These are phyloP conservation scores for Coemansia sp. DNA, from an alignment of 192 early-diverging fungal genomes.

Conservation along the genomic window DNA sequence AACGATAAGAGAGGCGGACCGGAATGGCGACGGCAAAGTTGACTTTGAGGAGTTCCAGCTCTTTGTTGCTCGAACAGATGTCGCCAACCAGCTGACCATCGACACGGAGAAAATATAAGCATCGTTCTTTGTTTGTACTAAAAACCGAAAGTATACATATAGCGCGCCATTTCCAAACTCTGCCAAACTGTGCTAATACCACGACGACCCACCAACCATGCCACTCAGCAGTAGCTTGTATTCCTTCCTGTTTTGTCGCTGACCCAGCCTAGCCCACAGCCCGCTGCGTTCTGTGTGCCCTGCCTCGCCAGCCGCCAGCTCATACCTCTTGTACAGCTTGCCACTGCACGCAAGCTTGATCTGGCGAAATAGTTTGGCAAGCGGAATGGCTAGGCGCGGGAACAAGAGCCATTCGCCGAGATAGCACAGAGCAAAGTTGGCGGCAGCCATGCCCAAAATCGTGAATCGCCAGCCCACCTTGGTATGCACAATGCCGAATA, in stretches of 20 bases:
- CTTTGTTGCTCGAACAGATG: constrained; percentile 94
- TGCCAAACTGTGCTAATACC: constrained; percentile 5
- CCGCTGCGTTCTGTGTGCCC: not conserved
- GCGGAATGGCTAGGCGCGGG: constrained; percentile 25
- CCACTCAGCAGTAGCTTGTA: constrained; percentile 29
- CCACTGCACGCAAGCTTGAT: constrained; percentile 1
- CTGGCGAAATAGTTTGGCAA: constrained; percentile 22
- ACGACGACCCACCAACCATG: constrained; percentile 19
- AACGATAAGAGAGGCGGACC: constrained; percentile 98
- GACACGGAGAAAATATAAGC: constrained; percentile 56
- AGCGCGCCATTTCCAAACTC: too few species aligned
- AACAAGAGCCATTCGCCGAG: constrained; percentile 39
- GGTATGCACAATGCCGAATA: constrained; percentile 25
- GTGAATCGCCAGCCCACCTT: constrained; percentile 33
- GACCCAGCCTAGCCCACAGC: constrained; percentile 29
- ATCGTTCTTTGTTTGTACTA: not conserved
- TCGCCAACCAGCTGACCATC: constrained; percentile 94
- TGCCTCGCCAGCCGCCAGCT: not conserved
- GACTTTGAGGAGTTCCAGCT: constrained; percentile 94
- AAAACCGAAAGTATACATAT: too few species aligned
- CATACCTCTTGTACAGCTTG: not conserved
- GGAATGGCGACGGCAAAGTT: constrained; percentile 91
- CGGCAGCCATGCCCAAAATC: constrained; percentile 35
- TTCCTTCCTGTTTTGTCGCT: constrained; percentile 29
- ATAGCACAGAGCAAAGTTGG: constrained; percentile 39